A percentile compares a stretch with the other conserved stretches of the same genome.
phyloP scores from a whole-genome alignment of 306 rosid genomes.

The Quercus dentata region DNA sequence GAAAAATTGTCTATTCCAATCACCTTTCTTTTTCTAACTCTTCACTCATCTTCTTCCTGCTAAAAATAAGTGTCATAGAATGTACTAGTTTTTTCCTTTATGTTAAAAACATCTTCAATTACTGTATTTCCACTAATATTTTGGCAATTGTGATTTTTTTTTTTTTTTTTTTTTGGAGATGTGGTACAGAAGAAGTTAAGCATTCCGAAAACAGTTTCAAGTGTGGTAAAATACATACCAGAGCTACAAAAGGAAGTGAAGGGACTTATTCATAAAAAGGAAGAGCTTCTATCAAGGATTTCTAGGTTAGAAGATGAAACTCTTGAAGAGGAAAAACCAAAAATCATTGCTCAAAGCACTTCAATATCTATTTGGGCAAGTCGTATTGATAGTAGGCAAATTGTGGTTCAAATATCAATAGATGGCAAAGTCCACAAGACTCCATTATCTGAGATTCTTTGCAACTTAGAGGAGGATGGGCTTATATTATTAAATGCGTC shows the following conservation, averaged over 20 bases:
- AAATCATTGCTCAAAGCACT: background rate
- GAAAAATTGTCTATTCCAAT: too few species aligned
- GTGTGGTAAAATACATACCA: slow-evolving; percentile 59
- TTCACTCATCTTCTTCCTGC: too few species aligned
- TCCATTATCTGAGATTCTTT: slow-evolving; percentile 28
- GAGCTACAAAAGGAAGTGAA: slow-evolving; percentile 57
- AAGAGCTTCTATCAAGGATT: slow-evolving; percentile 36
- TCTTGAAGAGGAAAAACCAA: background rate
- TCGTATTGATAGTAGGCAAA: slow-evolving; percentile 25
- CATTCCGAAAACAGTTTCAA: slow-evolving; percentile 60
- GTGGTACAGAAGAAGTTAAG: slow-evolving; percentile 55
- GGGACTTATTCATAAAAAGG: slow-evolving; percentile 48
- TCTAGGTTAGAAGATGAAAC: slow-evolving; percentile 12
- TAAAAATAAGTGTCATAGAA: too few species aligned
- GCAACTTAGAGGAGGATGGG: slow-evolving; percentile 38
- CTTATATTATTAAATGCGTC: slow-evolving; percentile 36
- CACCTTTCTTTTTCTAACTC: too few species aligned
- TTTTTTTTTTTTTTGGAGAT: too few species aligned
- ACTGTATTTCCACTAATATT: too few species aligned
- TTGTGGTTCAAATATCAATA: slow-evolving; percentile 32
- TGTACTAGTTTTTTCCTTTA: too few species aligned
- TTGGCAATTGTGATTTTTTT: background rate
- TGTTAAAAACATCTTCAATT: too few species aligned
- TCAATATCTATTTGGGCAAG: slow-evolving; percentile 22
- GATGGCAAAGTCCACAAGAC: background rate